Conservation (phyloP, 306 rosid genomes). For the Cucumis cinereus region DNA sequence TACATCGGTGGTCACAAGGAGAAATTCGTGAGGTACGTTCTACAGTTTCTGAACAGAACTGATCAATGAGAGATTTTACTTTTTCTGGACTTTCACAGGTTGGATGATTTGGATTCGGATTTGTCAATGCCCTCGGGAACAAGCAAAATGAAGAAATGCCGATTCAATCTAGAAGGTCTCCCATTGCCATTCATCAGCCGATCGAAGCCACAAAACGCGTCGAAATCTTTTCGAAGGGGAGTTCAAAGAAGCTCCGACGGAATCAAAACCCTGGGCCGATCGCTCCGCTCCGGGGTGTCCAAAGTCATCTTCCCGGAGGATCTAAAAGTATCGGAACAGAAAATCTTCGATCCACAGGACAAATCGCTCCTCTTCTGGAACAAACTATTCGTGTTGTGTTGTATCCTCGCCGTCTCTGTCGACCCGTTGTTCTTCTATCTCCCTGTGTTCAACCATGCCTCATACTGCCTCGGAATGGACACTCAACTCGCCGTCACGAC, state of each 20-base stretch:
- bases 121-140: conserved; percentile 24
- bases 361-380: conserved; percentile 71
- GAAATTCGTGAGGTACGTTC: conserved; percentile 30
- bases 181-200: conserved; percentile 23
- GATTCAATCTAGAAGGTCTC: conserved; percentile 31
- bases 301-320: conserved; percentile 82
- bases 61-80: background rate
- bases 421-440: conserved; percentile 88
- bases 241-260: conserved; percentile 56
- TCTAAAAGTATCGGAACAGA: conserved; percentile 56
- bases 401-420: conserved; percentile 60
- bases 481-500: conserved; percentile 31
- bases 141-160: conserved; percentile 36
- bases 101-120: conserved; percentile 17
- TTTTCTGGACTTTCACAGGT: background rate
- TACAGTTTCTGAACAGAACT: too few relatives aligned
- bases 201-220: conserved; percentile 19
- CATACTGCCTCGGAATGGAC: conserved; percentile 69
- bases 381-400: conserved; percentile 59
- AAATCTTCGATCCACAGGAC: conserved; percentile 79
- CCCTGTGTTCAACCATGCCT: conserved; percentile 53
- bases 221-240: conserved; percentile 33
- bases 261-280: conserved; percentile 52
- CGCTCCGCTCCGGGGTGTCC: conserved; percentile 54
- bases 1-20: conserved; percentile 29